Evolutionary conservation across 345 rosid species (phyloP).

Genomic region (Ceriops zippeliana): DNA sequence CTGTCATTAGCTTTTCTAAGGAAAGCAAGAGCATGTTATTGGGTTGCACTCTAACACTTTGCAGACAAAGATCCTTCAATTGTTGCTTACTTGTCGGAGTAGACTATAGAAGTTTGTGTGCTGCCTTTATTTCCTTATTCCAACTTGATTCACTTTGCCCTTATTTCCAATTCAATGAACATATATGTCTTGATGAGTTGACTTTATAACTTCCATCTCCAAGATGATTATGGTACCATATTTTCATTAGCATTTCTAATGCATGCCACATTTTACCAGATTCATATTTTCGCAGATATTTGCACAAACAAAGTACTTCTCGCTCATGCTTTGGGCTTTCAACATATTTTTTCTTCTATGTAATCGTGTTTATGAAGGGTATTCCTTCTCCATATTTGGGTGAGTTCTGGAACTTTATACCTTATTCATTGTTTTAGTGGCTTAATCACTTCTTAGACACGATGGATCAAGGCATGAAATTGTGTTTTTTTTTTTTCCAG

Average conservation of each 20-base stretch:
- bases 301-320: constrained; percentile 55
- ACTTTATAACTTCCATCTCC: background rate
- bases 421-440: background rate
- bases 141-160: no score
- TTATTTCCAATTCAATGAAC: no score
- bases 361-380: constrained; percentile 86
- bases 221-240: background rate
- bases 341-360: constrained; percentile 69
- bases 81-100: background rate
- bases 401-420: constrained; percentile 35
- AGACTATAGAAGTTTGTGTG: no score
- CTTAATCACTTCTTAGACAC: constrained; percentile 5
- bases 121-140: no score
- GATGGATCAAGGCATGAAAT: constrained; percentile 7
- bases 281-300: constrained; percentile 51
- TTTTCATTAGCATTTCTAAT: constrained; percentile 5
- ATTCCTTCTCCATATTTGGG: constrained; percentile 80
- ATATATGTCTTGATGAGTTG: no score
- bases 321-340: constrained; percentile 59
- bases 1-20: no score
- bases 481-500: constrained; percentile 31
- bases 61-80: background rate
- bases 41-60: no score
- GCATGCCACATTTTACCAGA: constrained; percentile 27
- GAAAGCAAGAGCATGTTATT: no score